phyloP scores from a whole-genome alignment of 352 stramenopile species.

The Pythium apleroticum region DNA sequence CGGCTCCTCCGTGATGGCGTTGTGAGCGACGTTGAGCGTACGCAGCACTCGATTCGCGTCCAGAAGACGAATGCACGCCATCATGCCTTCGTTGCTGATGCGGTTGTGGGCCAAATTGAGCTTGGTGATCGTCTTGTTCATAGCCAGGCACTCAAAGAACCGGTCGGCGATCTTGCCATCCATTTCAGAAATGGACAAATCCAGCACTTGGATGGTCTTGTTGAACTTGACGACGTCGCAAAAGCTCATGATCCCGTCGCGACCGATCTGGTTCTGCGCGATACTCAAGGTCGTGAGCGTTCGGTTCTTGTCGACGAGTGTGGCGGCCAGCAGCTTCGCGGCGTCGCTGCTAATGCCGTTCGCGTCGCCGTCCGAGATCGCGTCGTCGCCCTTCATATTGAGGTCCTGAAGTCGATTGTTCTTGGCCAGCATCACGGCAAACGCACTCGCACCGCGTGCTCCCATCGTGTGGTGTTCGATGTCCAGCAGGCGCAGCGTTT shows the following conservation, averaged over 20 bases:
- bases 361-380: conserved; percentile 43
- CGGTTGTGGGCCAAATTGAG: conserved; percentile 66
- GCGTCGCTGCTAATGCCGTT: conserved; percentile 50
- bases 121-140: conserved; percentile 53
- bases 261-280: conserved; percentile 59
- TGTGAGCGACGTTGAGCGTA: conserved; percentile 75
- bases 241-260: conserved; percentile 54
- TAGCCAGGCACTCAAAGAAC: conserved; percentile 67
- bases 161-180: conserved; percentile 52
- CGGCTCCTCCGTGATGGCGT: conserved; percentile 75
- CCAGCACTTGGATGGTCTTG: conserved; percentile 45
- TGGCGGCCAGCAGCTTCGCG: conserved; percentile 41
- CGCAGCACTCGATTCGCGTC: conserved; percentile 52
- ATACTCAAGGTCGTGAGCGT: conserved; percentile 56
- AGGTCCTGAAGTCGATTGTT: conserved; percentile 57
- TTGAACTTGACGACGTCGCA: conserved; percentile 57
- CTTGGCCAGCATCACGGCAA: conserved; percentile 57
- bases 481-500: conserved; percentile 59
- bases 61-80: conserved; percentile 55
- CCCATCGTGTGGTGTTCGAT: conserved; percentile 81
- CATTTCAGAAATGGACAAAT: conserved; percentile 61
- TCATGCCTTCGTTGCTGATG: conserved; percentile 71
- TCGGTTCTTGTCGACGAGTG: conserved; percentile 44
- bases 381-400: conserved; percentile 69
- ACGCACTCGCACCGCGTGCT: conserved; percentile 43